Evolutionary conservation across 257 asterid genomes (phyloP).

Genomic region (Solanum lignicaule): DNA sequence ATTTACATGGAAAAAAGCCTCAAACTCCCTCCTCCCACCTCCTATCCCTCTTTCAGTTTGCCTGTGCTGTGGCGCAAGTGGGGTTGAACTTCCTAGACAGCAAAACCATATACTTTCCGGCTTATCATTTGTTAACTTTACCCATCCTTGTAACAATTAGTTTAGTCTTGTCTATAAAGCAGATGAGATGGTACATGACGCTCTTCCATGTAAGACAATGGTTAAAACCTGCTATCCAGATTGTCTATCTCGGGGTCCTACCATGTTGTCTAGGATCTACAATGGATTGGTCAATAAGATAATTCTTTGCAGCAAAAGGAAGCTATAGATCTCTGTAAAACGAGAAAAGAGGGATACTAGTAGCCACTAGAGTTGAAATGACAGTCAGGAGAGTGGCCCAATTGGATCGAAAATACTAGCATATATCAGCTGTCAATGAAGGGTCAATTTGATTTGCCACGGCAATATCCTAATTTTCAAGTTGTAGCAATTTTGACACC

Average conservation of each 20-base stretch:
- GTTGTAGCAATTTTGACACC: neutral
- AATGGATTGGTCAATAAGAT: neutral
- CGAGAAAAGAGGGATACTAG: neutral
- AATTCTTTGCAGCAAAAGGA: neutral
- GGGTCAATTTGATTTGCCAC: neutral
- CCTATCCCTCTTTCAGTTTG: neutral
- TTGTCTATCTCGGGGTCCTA: neutral
- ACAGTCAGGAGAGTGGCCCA: neutral
- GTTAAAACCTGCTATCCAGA: neutral
- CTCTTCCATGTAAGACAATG: neutral
- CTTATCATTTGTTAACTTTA: neutral
- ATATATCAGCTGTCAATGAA: neutral
- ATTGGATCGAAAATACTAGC: neutral
- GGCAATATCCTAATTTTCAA: neutral
- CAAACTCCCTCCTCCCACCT: neutral
- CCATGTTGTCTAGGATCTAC: neutral
- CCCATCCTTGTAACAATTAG: neutral
- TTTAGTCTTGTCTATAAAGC: neutral
- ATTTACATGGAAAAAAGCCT: neutral
- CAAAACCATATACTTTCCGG: neutral
- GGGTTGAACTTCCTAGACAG: neutral
- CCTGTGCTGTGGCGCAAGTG: neutral
- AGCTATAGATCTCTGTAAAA: neutral
- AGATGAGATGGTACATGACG: neutral
- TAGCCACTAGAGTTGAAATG: neutral